phyloP scores from a whole-genome alignment of 1,284 basidiomycete species.

The Rhodotorula sp. region DNA sequence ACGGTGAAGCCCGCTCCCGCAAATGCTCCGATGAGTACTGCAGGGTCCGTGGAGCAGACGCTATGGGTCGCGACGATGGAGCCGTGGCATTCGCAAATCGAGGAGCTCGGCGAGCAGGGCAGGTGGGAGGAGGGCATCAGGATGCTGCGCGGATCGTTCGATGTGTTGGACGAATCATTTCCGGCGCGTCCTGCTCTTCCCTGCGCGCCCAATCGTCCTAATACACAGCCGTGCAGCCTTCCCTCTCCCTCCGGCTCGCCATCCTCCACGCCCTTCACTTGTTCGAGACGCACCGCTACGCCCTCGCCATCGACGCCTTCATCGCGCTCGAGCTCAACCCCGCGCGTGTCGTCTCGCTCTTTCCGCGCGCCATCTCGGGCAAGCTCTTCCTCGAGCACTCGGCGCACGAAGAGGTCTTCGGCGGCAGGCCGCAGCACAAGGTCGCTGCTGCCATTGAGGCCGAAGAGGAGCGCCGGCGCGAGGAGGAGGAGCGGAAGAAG shows the following conservation, averaged over 20 bases:
- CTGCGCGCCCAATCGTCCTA: background rate
- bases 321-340: constrained; percentile 87
- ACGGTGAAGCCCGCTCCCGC: constrained; percentile 60
- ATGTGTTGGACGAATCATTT: background rate
- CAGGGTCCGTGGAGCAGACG: constrained; percentile 57
- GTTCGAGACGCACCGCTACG: constrained; percentile 66
- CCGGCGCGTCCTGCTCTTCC: background rate
- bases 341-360: constrained; percentile 88
- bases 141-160: constrained; percentile 8
- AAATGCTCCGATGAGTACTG: constrained; percentile 57
- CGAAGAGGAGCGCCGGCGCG: constrained; percentile 31
- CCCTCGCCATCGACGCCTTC: constrained; percentile 81
- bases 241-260: constrained; percentile 41
- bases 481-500: constrained; percentile 47
- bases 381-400: constrained; percentile 65
- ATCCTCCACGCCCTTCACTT: constrained; percentile 71
- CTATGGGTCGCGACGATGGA: constrained; percentile 59
- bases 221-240: constrained; percentile 19
- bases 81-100: constrained; percentile 60
- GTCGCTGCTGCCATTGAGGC: constrained; percentile 6
- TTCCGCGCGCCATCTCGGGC: constrained; percentile 78
- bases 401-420: constrained; percentile 83
- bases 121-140: background rate
- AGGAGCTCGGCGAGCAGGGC: constrained; percentile 1
- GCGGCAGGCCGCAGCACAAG: constrained; percentile 57